Evolutionary conservation across 2,329 filamentous ascomycete species (phyloP).

Genomic region (Fusarium mexicanum): DNA sequence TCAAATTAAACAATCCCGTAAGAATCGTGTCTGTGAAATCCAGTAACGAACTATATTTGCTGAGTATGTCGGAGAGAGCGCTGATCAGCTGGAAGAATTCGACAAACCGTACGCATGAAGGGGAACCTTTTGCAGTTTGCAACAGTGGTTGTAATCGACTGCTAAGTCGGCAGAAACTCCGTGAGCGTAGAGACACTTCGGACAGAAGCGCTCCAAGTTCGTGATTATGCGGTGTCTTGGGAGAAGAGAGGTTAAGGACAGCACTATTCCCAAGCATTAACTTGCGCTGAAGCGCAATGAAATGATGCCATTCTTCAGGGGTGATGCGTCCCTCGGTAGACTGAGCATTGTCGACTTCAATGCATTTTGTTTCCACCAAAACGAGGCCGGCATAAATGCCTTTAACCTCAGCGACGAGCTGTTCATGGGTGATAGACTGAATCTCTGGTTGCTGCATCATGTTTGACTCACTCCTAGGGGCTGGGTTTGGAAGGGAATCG

Average conservation of each 20-base stretch:
- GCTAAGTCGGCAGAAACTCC: neutral
- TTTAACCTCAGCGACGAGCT: neutral
- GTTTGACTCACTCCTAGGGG: too few species aligned
- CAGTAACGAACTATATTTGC: accelerated
- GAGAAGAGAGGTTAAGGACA: too few species aligned
- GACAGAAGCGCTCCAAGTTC: neutral
- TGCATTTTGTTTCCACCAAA: neutral
- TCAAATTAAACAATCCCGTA: accelerated
- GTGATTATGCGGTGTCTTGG: accelerated
- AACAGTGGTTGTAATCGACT: neutral
- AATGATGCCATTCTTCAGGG: neutral
- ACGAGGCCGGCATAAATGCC: neutral
- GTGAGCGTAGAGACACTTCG: neutral
- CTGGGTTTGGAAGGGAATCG: neutral
- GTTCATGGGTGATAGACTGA: accelerated
- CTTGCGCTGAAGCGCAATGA: accelerated
- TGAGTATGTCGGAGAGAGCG: neutral
- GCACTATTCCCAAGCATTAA: accelerated
- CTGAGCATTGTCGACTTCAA: neutral
- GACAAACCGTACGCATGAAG: neutral
- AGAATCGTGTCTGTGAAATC: neutral
- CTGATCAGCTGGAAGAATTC: accelerated
- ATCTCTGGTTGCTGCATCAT: neutral
- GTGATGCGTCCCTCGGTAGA: accelerated
- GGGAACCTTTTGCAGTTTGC: accelerated